A percentile compares a stretch with the other conserved stretches of the same genome.
Evolutionary conservation across 2,329 filamentous ascomycete genomes (phyloP).

Genomic region (Dendrostoma leiphaemia): DNA sequence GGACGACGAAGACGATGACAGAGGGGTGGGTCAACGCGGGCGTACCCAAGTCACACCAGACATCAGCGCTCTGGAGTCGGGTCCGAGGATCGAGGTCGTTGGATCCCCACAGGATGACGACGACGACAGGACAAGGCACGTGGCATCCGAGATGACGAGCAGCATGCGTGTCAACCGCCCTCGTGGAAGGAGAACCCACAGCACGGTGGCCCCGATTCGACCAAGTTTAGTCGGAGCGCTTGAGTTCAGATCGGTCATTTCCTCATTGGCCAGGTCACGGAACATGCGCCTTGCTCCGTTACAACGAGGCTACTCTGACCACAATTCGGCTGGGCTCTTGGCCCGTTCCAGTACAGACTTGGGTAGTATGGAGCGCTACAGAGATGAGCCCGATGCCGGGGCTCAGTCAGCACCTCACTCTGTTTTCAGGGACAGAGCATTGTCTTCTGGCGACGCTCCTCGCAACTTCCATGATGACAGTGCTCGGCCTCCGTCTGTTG

Average conservation of each 20-base stretch:
- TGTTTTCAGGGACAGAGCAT: conserved; percentile 37
- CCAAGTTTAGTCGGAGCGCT: conserved; percentile 91
- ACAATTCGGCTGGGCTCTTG: conserved; percentile 32
- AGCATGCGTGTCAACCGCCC: conserved; percentile 88
- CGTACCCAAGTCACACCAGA: conserved; percentile 23
- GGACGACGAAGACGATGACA: conserved; percentile 56
- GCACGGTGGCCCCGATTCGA: conserved; percentile 78
- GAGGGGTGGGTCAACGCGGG: conserved; percentile 29
- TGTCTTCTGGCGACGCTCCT: conserved; percentile 45
- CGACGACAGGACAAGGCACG: conserved; percentile 58
- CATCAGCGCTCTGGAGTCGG: conserved; percentile 20
- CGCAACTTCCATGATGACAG: conserved; percentile 26
- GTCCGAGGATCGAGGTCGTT: conserved; percentile 45
- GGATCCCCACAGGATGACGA: conserved; percentile 32
- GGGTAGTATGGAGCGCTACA: conserved; percentile 1
- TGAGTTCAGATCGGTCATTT: conserved; percentile 87
- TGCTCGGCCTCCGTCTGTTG: not conserved
- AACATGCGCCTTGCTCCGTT: conserved; percentile 72
- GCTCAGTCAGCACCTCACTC: conserved; percentile 7
- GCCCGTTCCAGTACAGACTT: conserved; percentile 11
- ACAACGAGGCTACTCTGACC: conserved; percentile 67
- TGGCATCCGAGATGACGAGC: conserved; percentile 80
- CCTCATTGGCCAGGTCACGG: conserved; percentile 79
- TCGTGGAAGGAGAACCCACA: conserved; percentile 62
- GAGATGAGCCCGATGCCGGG: conserved; percentile 10